These are phyloP conservation scores for Boehmeria nivea DNA, from an alignment of 306 rosid species.

Conservation along the genomic window DNA sequence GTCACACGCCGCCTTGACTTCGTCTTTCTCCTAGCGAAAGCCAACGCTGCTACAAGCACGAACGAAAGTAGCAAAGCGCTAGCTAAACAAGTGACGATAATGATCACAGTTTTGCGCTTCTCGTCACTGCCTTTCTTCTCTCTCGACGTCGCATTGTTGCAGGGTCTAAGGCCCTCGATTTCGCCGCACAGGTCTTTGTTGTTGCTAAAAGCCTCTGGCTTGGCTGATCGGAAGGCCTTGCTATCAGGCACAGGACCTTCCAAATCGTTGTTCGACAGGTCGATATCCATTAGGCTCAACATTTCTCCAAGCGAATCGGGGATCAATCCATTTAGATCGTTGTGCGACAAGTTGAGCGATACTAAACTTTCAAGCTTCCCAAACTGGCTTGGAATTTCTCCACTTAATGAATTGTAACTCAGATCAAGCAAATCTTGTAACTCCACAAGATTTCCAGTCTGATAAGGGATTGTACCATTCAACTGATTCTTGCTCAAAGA, in stretches of 20 bases:
- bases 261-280: conserved; percentile 42
- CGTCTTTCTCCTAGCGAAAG: neutral
- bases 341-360: conserved; percentile 46
- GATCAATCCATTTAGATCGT: conserved; percentile 37
- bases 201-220: conserved; percentile 25
- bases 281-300: conserved; percentile 35
- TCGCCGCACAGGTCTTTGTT: conserved; percentile 1
- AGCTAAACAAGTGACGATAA: conserved; percentile 2
- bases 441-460: conserved; percentile 37
- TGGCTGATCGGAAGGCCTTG: conserved; percentile 31
- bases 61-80: neutral
- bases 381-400: conserved; percentile 30
- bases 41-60: neutral
- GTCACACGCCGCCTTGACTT: neutral
- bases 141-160: neutral
- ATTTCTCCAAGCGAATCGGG: conserved; percentile 28
- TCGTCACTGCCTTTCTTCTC: neutral
- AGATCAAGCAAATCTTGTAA: conserved; percentile 37
- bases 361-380: conserved; percentile 30
- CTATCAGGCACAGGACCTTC: conserved; percentile 35
- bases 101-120: neutral
- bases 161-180: neutral
- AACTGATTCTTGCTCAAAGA: conserved; percentile 39
- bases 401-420: conserved; percentile 45
- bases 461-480: conserved; percentile 42